Evolutionary conservation across 176 grass and related monocot species (phyloP).

Genomic region (Thinopyrum elongatum): DNA sequence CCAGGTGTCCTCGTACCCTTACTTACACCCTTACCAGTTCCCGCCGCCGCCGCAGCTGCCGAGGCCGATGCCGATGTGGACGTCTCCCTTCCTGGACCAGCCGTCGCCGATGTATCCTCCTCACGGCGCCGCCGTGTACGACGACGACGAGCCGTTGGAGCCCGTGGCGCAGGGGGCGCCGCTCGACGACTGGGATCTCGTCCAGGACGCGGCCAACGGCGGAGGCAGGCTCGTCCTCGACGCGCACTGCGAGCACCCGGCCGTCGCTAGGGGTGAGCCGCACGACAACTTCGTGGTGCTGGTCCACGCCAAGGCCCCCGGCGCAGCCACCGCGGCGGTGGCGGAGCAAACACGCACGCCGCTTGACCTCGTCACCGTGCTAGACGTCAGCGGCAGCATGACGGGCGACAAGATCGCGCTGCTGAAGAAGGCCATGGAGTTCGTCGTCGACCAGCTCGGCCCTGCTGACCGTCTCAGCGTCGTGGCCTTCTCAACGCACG

Average conservation of each 20-base stretch:
- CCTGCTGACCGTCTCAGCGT: conserved; percentile 66
- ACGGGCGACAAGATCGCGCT: conserved; percentile 41
- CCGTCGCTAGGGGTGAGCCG: background rate
- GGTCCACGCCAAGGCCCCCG: conserved; percentile 32
- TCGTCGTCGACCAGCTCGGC: conserved; percentile 77
- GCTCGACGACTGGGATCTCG: background rate
- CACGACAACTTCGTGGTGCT: conserved; percentile 38
- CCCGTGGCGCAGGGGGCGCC: background rate
- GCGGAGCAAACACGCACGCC: conserved; percentile 10
- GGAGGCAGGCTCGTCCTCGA: conserved; percentile 24
- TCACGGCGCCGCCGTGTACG: background rate
- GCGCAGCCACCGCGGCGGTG: background rate
- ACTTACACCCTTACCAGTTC: background rate
- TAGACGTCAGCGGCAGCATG: conserved; percentile 59
- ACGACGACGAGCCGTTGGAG: conserved; percentile 12
- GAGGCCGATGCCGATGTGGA: background rate
- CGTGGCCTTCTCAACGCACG: conserved; percentile 59
- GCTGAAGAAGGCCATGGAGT: conserved; percentile 80
- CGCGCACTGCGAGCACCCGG: conserved; percentile 30
- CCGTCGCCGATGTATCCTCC: background rate
- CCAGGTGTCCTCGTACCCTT: background rate
- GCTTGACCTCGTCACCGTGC: conserved; percentile 46
- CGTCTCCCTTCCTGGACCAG: background rate
- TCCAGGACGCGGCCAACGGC: background rate
- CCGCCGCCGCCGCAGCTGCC: background rate